Evolutionary conservation across 805 yeast species (phyloP).

Genomic region (Maudiozyma turicensis): DNA sequence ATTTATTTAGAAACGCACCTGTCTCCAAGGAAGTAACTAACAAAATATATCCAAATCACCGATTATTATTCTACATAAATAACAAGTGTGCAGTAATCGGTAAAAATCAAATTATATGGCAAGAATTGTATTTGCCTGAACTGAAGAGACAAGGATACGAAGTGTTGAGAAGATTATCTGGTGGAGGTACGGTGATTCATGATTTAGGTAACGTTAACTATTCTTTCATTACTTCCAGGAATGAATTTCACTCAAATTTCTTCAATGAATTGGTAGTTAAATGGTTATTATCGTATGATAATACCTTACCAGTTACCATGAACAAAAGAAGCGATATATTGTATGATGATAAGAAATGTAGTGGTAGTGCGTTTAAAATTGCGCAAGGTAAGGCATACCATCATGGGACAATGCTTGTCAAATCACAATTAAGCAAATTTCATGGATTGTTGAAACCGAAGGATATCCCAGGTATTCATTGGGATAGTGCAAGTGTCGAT

Average conservation of each 20-base stretch:
- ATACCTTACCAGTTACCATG: slow-evolving; percentile 31
- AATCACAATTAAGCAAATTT: slow-evolving; percentile 52
- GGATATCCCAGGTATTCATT: slow-evolving; percentile 34
- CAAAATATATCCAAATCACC: slow-evolving; percentile 23
- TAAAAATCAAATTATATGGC: slow-evolving; percentile 92
- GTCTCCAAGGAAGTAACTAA: slow-evolving; percentile 6
- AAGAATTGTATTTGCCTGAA: slow-evolving; percentile 60
- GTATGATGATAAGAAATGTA: slow-evolving; percentile 48
- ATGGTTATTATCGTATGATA: slow-evolving; percentile 12
- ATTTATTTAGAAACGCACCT: slow-evolving; percentile 59
- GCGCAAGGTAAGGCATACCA: slow-evolving; percentile 78
- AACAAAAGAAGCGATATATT: slow-evolving; percentile 79
- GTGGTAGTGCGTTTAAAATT: slow-evolving; percentile 89
- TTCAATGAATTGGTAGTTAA: slow-evolving; percentile 42
- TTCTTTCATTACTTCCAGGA: slow-evolving; percentile 64
- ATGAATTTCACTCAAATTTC: slow-evolving; percentile 49
- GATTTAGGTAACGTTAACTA: slow-evolving; percentile 84
- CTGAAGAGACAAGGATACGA: slow-evolving; percentile 47
- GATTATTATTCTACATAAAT: slow-evolving; percentile 68
- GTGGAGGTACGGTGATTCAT: slow-evolving; percentile 97
- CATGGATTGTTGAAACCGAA: slow-evolving; percentile 48
- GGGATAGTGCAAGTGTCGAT: slow-evolving; percentile 45
- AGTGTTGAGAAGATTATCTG: slow-evolving; percentile 68
- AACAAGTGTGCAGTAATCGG: slow-evolving; percentile 88
- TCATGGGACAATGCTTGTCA: slow-evolving; percentile 89